Base-by-base conservation (phyloP, 2,329 filamentous ascomycete species). In the Acrodontium crateriforme region DNA sequence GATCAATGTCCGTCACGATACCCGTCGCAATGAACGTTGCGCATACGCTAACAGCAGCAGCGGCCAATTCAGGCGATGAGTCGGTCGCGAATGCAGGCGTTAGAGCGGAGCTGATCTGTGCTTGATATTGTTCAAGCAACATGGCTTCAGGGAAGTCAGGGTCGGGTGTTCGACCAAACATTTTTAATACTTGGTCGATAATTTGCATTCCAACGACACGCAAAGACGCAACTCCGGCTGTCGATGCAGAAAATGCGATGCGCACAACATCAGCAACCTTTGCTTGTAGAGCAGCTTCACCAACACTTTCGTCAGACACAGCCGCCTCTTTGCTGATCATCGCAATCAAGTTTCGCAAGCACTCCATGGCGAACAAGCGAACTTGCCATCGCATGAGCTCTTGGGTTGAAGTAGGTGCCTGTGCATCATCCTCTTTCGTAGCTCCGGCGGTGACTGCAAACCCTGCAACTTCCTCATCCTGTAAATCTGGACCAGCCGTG, bases 101-200 rank as follows among this genome's bases (percentile, higher is more conserved):
- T 36, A 98, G 65, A 1, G 89, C 89, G 11, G 89, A 95, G 45
- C 85, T 85, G 49, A 98, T 98, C 50, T 98, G 89, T 4, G 89
- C 89, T 55, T 98, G 91, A 47, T 98, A 98, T 54, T 98, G 89
- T 53, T 98, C 91, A 3, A 98, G 67, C 10, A 98, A 66, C 57
- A 92, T 92, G 1, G 81, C 89, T 55, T 98, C 89, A n/a, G 87
- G 73, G 49, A 98, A 98, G 51, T 98, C 89, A 0, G 89, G 91
- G 55, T 98, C 89, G 2, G 87, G 81, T 2, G 81, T 84, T 49
- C 84, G 87, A 29, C 89, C 89, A 58, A 98, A 98, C 65, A 94
- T 83, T 62, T 85, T 92, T 27, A 98, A 63, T 7, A 95, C 74
- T 32, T 85, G 81, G 35, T 92, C 85, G 30, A 98, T 84, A 30